Conservation (phyloP, 2,329 filamentous ascomycete genomes). For the Polytolypa hystricis region DNA sequence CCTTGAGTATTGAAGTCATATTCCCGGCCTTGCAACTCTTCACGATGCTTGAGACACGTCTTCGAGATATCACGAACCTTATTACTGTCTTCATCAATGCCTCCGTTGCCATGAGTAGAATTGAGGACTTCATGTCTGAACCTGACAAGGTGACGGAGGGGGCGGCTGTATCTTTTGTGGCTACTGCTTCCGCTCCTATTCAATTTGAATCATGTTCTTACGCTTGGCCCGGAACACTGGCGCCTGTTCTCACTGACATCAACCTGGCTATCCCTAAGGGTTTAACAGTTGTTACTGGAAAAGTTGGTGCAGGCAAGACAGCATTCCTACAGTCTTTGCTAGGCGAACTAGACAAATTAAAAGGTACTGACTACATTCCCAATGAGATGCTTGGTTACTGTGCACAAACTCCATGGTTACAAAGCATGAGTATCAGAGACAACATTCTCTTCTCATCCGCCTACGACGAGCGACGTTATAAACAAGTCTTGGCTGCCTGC, state of each 20-base stretch:
- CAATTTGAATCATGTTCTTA: slow-evolving; percentile 56
- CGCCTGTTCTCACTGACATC: slow-evolving; percentile 44
- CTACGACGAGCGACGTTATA: slow-evolving; percentile 59
- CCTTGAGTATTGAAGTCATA: slow-evolving; percentile 66
- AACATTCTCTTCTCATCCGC: slow-evolving; percentile 55
- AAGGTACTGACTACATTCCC: slow-evolving; percentile 30
- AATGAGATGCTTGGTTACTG: slow-evolving; percentile 52
- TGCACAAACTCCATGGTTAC: slow-evolving; percentile 55
- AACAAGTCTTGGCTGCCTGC: slow-evolving; percentile 56
- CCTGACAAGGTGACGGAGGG: slow-evolving; percentile 65
- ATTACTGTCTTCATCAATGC: slow-evolving; percentile 71
- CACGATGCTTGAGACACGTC: slow-evolving; percentile 57
- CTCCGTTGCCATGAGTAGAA: slow-evolving; percentile 67
- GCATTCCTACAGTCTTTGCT: slow-evolving; percentile 24
- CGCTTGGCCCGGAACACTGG: slow-evolving; percentile 61
- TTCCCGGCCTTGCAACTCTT: slow-evolving; percentile 82
- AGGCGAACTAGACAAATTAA: slow-evolving; percentile 44
- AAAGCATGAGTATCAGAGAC: slow-evolving; percentile 58
- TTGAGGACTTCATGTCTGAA: slow-evolving; percentile 78
- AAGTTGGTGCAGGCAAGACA: slow-evolving; percentile 54
- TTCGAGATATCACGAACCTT: slow-evolving; percentile 64
- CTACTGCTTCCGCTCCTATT: slow-evolving; percentile 13
- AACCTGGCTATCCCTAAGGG: slow-evolving; percentile 45
- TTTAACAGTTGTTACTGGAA: slow-evolving; percentile 34
- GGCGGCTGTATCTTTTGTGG: slow-evolving; percentile 14